Percentiles rank a stretch among this genome's conserved stretches.
phyloP scores from a whole-genome alignment of 257 asterid species.

The Scutellaria baicalensis region DNA sequence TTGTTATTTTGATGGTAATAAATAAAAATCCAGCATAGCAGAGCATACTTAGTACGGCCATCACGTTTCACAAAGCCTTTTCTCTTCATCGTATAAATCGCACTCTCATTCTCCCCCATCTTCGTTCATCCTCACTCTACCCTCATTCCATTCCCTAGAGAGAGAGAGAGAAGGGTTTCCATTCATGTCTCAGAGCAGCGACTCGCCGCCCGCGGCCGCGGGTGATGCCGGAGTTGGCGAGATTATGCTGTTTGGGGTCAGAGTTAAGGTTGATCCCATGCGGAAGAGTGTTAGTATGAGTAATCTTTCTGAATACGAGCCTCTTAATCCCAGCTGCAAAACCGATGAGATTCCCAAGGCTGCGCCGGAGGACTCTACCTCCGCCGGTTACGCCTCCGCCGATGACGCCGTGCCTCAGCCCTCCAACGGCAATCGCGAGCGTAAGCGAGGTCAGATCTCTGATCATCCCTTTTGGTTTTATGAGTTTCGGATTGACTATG shows the following conservation, averaged over 20 bases:
- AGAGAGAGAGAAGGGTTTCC: not conserved
- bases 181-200: constrained; percentile 31
- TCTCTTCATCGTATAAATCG: constrained; percentile 19
- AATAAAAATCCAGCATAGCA: constrained; percentile 23
- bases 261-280: constrained; percentile 78
- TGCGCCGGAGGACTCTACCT: constrained; percentile 21
- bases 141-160: constrained; percentile 2
- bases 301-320: constrained; percentile 64
- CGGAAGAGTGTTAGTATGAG: constrained; percentile 91
- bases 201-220: constrained; percentile 26
- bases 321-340: constrained; percentile 7
- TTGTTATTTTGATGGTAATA: not conserved
- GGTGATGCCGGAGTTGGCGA: constrained; percentile 34
- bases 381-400: constrained; percentile 67
- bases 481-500: constrained; percentile 10
- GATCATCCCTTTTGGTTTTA: not conserved
- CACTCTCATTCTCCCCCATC: constrained; percentile 3
- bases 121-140: constrained; percentile 18
- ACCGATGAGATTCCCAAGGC: constrained; percentile 26
- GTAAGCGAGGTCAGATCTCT: constrained; percentile 80
- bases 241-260: constrained; percentile 77
- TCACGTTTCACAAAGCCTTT: constrained; percentile 28
- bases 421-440: constrained; percentile 57
- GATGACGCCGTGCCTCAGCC: constrained; percentile 56
- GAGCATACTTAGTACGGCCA: constrained; percentile 42